Conservation (phyloP, 2,329 filamentous ascomycete genomes). For the Fusarium oxysporum region DNA sequence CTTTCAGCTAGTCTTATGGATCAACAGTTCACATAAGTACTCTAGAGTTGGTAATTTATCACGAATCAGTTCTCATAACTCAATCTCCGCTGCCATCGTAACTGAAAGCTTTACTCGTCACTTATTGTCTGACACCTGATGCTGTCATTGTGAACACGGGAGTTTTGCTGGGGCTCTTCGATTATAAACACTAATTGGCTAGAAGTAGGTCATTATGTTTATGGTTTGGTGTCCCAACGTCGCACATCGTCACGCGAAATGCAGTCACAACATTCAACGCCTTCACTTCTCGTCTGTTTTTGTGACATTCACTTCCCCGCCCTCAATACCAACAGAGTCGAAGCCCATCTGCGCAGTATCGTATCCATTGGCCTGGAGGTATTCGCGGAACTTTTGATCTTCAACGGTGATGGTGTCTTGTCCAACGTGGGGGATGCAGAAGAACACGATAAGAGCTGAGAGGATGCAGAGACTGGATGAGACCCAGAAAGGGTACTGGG, state of each 20-base stretch:
- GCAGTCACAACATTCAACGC: too few species aligned
- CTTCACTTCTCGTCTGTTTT: constrained; percentile 29
- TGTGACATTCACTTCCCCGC: not conserved
- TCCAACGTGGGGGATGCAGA: constrained; percentile 81
- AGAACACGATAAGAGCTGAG: constrained; percentile 68
- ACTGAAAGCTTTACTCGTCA: not conserved
- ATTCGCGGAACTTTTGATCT: constrained; percentile 79
- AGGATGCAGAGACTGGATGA: constrained; percentile 81
- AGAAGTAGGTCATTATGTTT: not conserved
- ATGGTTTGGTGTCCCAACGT: not conserved
- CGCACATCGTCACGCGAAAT: not conserved
- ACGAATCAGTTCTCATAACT: too few species aligned
- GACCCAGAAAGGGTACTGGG: constrained; percentile 94
- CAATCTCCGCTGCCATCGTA: not conserved
- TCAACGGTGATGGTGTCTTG: constrained; percentile 86
- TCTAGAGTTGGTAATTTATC: not conserved
- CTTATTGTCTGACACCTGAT: too few species aligned
- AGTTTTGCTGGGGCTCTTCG: not conserved
- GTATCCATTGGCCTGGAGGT: constrained; percentile 79
- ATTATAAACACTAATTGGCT: not conserved
- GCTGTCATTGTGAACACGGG: not conserved
- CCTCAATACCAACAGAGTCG: constrained; percentile 44
- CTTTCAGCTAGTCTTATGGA: not conserved
- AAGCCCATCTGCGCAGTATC: constrained; percentile 71
- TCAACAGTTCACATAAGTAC: not conserved